Percentiles rank a stretch among this genome's conserved stretches.
These are phyloP conservation scores for Candida easanensis DNA, from an alignment of 805 yeast genomes.

Conservation along the genomic window DNA sequence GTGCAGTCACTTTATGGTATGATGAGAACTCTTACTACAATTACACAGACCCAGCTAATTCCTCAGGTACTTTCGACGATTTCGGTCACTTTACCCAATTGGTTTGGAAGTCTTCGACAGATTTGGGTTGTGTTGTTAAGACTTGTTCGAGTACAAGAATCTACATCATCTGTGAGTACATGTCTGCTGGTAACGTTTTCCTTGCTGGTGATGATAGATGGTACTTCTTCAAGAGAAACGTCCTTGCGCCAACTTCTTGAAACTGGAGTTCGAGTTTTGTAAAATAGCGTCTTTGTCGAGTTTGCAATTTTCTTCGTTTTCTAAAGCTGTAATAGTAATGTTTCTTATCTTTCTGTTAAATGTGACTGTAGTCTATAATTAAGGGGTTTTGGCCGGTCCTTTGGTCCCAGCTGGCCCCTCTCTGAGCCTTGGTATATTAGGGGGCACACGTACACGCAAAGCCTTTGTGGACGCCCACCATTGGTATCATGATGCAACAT, in stretches of 20 bases:
- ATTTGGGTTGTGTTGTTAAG: constrained; percentile 58
- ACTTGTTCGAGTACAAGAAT: constrained; percentile 33
- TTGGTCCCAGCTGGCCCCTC: too few species aligned
- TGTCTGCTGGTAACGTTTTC: constrained; percentile 49
- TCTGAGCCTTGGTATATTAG: too few species aligned
- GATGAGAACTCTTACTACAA: constrained; percentile 56
- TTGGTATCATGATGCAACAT: too few species aligned
- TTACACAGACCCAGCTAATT: constrained; percentile 41
- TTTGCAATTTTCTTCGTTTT: neutral
- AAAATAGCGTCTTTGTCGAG: neutral
- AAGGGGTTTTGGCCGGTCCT: too few species aligned
- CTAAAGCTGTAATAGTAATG: neutral
- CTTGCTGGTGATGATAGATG: constrained; percentile 30
- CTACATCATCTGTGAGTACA: constrained; percentile 71
- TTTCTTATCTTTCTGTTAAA: neutral
- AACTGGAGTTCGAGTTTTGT: too few species aligned
- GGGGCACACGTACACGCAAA: too few species aligned
- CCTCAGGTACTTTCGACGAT: constrained; percentile 43
- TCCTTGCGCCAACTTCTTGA: constrained; percentile 32
- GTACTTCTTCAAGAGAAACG: constrained; percentile 41
- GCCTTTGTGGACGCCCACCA: too few species aligned
- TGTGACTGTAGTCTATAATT: neutral
- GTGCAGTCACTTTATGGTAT: constrained; percentile 72
- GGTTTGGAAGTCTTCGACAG: constrained; percentile 60
- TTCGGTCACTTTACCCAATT: constrained; percentile 78